Conservation (phyloP, 306 rosid species). For the Prunus salicina region DNA sequence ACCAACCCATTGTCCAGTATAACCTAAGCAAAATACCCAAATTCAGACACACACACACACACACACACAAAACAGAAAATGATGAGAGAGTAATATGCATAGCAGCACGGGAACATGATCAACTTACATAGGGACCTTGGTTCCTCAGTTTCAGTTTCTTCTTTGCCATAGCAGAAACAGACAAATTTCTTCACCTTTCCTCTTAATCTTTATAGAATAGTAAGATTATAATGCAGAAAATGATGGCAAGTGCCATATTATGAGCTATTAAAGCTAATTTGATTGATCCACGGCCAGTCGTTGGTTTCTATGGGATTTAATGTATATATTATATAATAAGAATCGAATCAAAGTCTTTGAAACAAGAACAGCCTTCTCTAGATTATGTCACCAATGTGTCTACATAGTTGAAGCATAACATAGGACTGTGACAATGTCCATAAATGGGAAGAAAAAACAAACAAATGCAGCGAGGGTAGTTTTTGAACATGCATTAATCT, state of each 20-base stretch:
- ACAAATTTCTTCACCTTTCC: neutral
- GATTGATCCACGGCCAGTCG: constrained; percentile 22
- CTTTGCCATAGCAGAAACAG: constrained; percentile 22
- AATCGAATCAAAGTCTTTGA: neutral
- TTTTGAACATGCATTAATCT: too few species aligned
- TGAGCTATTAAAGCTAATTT: neutral
- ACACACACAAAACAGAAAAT: neutral
- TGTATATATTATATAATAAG: neutral
- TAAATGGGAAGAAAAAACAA: too few species aligned
- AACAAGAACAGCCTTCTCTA: constrained; percentile 3
- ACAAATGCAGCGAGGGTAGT: too few species aligned
- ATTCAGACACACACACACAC: neutral
- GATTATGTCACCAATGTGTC: constrained; percentile 9
- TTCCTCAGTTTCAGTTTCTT: constrained; percentile 28
- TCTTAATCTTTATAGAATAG: neutral
- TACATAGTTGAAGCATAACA: neutral
- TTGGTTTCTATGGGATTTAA: constrained; percentile 26
- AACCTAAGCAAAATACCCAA: constrained; percentile 12
- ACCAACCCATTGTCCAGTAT: constrained; percentile 31
- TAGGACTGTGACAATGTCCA: neutral
- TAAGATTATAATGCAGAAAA: neutral
- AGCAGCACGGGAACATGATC: neutral
- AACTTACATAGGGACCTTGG: constrained; percentile 32
- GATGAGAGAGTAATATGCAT: neutral
- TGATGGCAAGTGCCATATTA: neutral